Evolutionary conservation across 345 rosid species (phyloP).

Genomic region (Salix caprea): DNA sequence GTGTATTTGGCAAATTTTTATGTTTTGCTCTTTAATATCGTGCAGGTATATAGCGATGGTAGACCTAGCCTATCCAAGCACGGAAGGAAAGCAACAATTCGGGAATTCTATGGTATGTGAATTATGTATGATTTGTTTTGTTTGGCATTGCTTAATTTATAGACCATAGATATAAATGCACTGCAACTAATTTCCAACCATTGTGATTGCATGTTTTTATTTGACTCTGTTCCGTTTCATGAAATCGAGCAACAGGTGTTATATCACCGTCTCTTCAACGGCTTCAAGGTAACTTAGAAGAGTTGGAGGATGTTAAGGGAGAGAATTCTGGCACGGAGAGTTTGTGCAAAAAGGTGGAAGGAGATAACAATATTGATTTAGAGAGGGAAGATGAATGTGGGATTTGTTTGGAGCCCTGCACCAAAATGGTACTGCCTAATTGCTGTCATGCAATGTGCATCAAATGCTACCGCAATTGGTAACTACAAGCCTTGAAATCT

Average conservation of each 20-base stretch:
- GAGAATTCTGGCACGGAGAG: conserved; percentile 27
- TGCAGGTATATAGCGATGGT: conserved; percentile 65
- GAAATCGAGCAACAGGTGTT: conserved; percentile 45
- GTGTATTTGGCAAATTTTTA: conserved; percentile 4
- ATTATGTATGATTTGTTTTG: not conserved
- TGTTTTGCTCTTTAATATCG: conserved; percentile 1
- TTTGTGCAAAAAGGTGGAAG: conserved; percentile 40
- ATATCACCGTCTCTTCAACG: conserved; percentile 84
- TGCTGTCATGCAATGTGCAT: conserved; percentile 98
- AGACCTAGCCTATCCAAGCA: conserved; percentile 41
- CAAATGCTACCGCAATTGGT: conserved; percentile 95
- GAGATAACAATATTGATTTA: conserved; percentile 44
- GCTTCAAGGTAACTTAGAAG: conserved; percentile 53
- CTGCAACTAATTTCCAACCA: not conserved
- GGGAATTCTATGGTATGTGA: conserved; percentile 74
- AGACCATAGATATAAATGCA: not conserved
- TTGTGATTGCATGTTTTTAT: not conserved
- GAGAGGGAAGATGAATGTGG: conserved; percentile 98
- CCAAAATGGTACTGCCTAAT: conserved; percentile 85
- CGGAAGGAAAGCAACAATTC: conserved; percentile 87
- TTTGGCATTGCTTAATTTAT: not conserved
- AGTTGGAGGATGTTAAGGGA: conserved; percentile 30
- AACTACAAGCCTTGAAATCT: conserved; percentile 3
- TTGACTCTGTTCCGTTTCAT: not conserved
- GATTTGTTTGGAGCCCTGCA: conserved; percentile 93